These are phyloP conservation scores for Dioscorea dumetorum DNA, from an alignment of 106 monocot species.

Conservation along the genomic window DNA sequence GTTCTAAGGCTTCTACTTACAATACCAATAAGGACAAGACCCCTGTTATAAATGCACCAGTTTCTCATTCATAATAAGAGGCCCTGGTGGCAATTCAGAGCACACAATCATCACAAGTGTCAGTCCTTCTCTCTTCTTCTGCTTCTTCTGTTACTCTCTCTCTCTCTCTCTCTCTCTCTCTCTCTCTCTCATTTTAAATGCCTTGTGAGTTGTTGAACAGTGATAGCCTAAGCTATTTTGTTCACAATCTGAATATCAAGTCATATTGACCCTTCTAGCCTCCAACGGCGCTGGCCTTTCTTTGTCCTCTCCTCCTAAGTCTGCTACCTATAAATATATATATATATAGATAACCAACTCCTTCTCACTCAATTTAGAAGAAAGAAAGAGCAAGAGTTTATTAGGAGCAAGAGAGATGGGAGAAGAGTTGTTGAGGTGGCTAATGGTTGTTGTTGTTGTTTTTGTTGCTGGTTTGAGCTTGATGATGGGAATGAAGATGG, in stretches of 20 bases:
- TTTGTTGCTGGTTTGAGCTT: slow-evolving; percentile 11
- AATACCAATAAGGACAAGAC: too few relatives aligned
- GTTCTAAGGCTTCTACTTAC: too few relatives aligned
- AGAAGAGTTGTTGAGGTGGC: slow-evolving; percentile 11
- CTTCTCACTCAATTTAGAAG: slow-evolving; percentile 7
- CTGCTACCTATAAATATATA: background rate
- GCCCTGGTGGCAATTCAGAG: slow-evolving; percentile 1
- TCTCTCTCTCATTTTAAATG: background rate
- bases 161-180: background rate
- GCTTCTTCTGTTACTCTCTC: background rate
- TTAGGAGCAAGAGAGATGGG: background rate
- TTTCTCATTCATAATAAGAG: slow-evolving; percentile 1
- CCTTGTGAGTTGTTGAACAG: too few relatives aligned
- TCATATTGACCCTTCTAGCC: slow-evolving; percentile 15
- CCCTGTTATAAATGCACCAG: too few relatives aligned
- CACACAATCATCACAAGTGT: slow-evolving; percentile 5
- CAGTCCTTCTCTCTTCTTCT: background rate
- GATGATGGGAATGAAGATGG: slow-evolving; percentile 22
- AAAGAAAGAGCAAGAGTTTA: background rate
- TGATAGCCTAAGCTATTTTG: too few relatives aligned
- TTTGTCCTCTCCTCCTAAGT: background rate
- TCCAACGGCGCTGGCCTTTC: slow-evolving; percentile 37
- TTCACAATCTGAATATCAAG: too few relatives aligned
- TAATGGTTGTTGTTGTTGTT: slow-evolving; percentile 12
- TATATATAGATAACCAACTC: background rate